phyloP scores from a whole-genome alignment of 176 grass and related monocot genomes.

The Rhynchospora tenuis region DNA sequence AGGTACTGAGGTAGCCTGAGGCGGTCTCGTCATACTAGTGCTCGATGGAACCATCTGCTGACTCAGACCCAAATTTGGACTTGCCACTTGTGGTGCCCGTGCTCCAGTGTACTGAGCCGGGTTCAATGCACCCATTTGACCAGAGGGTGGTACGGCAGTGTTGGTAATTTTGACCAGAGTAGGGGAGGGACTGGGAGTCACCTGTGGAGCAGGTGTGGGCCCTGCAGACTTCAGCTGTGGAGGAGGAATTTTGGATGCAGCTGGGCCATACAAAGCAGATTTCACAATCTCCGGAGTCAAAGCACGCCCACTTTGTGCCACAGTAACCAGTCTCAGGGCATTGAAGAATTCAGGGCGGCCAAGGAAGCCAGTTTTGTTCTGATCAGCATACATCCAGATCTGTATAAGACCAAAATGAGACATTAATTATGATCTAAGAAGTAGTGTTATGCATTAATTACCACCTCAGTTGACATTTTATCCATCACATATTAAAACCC shows the following conservation, averaged over 20 bases:
- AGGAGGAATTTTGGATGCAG: constrained; percentile 77
- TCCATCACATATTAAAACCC: not conserved
- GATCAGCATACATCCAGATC: constrained; percentile 97
- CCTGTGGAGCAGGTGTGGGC: constrained; percentile 26
- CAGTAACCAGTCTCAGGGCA: constrained; percentile 80
- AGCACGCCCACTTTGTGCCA: constrained; percentile 87
- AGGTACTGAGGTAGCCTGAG: constrained; percentile 36
- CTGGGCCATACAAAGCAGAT: constrained; percentile 84
- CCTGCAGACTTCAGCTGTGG: constrained; percentile 59
- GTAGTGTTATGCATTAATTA: not conserved
- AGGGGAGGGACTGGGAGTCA: constrained; percentile 31
- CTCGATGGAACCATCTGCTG: constrained; percentile 53
- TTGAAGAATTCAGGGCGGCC: constrained; percentile 96
- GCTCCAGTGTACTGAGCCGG: constrained; percentile 49
- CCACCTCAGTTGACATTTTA: not conserved
- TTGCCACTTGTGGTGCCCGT: constrained; percentile 35
- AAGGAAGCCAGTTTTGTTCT: constrained; percentile 90
- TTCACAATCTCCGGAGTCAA: constrained; percentile 90
- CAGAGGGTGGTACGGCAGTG: constrained; percentile 36
- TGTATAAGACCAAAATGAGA: constrained; percentile 27
- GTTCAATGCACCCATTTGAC: constrained; percentile 43
- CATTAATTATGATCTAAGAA: not conserved
- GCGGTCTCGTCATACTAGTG: constrained; percentile 50
- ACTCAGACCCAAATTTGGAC: constrained; percentile 52
- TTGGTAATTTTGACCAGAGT: constrained; percentile 42